A percentile compares a stretch with the other conserved stretches of the same genome.
phyloP scores from a whole-genome alignment of 1,284 basidiomycete species.

The Microbotryomycetes sp. region DNA sequence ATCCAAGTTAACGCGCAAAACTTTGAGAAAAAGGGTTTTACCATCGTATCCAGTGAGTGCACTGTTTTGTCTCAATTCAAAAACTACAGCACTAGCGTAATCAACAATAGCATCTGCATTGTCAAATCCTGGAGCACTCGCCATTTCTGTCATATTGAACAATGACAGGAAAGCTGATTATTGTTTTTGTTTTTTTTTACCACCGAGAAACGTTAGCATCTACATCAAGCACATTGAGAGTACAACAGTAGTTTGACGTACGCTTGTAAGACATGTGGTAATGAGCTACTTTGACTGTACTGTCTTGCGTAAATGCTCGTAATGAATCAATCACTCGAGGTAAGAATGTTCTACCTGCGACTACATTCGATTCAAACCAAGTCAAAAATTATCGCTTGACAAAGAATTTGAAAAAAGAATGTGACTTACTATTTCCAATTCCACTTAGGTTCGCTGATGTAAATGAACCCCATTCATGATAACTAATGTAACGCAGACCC shows the following conservation, averaged over 20 bases:
- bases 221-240: background rate
- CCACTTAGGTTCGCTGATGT: constrained; percentile 55
- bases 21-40: background rate
- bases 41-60: constrained; percentile 44
- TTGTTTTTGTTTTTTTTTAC: too few species aligned
- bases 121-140: constrained; percentile 37
- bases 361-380: constrained; percentile 36
- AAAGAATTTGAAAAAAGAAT: background rate
- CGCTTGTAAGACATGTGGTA: constrained; percentile 41
- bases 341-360: constrained; percentile 70
- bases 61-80: constrained; percentile 63
- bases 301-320: constrained; percentile 65
- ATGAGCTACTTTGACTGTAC: constrained; percentile 68
- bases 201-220: background rate
- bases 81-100: constrained; percentile 66
- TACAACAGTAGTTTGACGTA: background rate
- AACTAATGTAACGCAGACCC: too few species aligned
- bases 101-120: constrained; percentile 51
- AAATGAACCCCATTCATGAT: constrained; percentile 71
- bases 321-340: constrained; percentile 62
- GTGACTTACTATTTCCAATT: constrained; percentile 56
- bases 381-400: background rate
- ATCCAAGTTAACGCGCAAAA: background rate
- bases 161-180: constrained; percentile 61
- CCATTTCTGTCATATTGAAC: constrained; percentile 64